Evolutionary conservation across 1,139 yeast species (phyloP), one percentile per base, ranked within the genome.

Genomic region (Meyerozyma guilliermondii): DNA sequence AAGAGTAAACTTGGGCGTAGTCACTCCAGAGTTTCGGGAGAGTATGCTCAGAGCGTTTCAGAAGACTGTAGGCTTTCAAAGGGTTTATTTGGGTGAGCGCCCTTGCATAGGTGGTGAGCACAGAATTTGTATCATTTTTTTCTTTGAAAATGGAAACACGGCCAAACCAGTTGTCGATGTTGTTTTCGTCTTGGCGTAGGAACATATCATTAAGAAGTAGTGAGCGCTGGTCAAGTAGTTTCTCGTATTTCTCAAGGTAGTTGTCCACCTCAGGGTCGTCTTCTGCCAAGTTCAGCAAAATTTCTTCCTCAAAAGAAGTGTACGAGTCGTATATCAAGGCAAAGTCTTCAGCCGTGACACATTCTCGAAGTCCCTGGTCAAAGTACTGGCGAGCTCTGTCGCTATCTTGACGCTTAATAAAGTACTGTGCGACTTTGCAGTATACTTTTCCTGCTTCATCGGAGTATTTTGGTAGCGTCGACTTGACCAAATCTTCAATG

Each of bases 31-130:
- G 56, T 31, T 73, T 62, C 0, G 80, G 72, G 8, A 83, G 58
- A 1, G 74, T 41, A 58, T 67, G 37, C 43, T 65, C 14, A 58
- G 58, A 33, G 54, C 45, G 47, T 9, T 42, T 47, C 2, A 57
- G 45, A n/a, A 48, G 35, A 0, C 69, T 60, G 33, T 56, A 57
- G 0, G 82, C 80, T 44, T 71, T 74, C 18, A 74, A 63, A 0
- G 95, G 92, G 48, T 83, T 78, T 11, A 89, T 78, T 1, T 76
- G 65, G n/a, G 77, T 68, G 17, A 89, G 71, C 0, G 96, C 95
- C 27, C 75, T 64, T 0, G 83, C 81, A 58, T 75, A 87, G 0
- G 87, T 76, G 34, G 73, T 68, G 20, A 84, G 70, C 9, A 76
- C 68, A 39, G 71, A 62, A 39, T 68, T 56, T 28, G 70, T 47